Base-by-base conservation (phyloP, 2,329 filamentous ascomycete species). In the Ceratocystis cacaofunesta region DNA sequence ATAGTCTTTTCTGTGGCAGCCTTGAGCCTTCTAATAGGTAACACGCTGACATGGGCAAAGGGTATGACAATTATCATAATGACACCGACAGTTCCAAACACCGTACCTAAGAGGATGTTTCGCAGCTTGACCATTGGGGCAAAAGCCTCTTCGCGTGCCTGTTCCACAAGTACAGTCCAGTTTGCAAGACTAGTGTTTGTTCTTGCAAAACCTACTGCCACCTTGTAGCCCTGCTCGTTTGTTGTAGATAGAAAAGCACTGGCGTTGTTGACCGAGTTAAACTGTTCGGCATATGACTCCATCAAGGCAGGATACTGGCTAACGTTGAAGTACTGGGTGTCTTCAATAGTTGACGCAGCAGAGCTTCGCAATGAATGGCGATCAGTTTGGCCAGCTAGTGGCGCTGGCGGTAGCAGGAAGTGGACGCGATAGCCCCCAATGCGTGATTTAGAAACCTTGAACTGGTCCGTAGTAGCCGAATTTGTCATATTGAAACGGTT, bases 131-230 rank as follows among this genome's bases (percentile, higher is more conserved):
- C 75, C 66, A 96, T 91, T 0, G 91, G 88, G 6, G 79, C 78
- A 76, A 88, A 91, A 0, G 91, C 89, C 74, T 96, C 91, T 25
- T 73, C 73, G 68, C 84, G 84, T 1, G 84, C 78, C 73, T 94
- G 86, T 72, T 96, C 92, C 0, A 96, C 82, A 1, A 95, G 71
- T 2, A 96, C 77, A 4, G 89, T 85, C 92, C 92, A 96, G 71
- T 92, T 84, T 6, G 89, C 89, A 63, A 95, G 75, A 0, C 76
- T 72, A 4, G 81, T 89, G 64, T 82, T 79, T 0, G 88, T 84
- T 10, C 87, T 79, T 6, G 89, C 89, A 71, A 85, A 92, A 25
- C 91, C 92, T n/a, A 92, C 86, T 10, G 90, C 87, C 1, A 96
- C 89, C 3, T 75, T 72, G 8, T 80, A 73, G 0, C 81, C 82